Evolutionary conservation across 345 rosid genomes (phyloP).

Genomic region (Euphorbia lathyris): DNA sequence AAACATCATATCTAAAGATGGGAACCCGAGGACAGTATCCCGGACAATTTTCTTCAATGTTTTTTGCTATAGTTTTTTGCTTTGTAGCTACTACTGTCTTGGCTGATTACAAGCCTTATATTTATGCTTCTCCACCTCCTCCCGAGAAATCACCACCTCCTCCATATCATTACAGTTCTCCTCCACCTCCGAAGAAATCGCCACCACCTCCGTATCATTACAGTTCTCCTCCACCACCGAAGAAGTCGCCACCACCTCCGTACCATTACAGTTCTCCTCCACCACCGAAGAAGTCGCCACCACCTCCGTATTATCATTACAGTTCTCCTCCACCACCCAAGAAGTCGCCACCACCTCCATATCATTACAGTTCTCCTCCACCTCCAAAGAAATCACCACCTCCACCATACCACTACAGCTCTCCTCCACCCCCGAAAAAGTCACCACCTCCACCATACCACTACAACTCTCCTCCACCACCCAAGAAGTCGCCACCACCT

Average conservation of each 20-base stretch:
- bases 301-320: not conserved
- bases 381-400: not conserved
- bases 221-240: slow-evolving; percentile 21
- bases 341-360: not conserved
- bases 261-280: slow-evolving; percentile 14
- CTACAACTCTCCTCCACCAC: too few relatives aligned
- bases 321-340: not conserved
- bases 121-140: slow-evolving; percentile 8
- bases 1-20: too few relatives aligned
- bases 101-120: too few relatives aligned
- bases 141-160: too few relatives aligned
- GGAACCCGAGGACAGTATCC: too few relatives aligned
- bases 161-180: not conserved
- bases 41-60: too few relatives aligned
- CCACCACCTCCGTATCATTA: slow-evolving; percentile 14
- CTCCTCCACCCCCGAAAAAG: too few relatives aligned
- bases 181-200: not conserved
- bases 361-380: not conserved
- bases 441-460: slow-evolving; percentile 7
- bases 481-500: too few relatives aligned
- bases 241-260: not conserved
- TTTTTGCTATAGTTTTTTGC: too few relatives aligned
- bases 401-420: too few relatives aligned
- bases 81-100: too few relatives aligned
- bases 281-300: not conserved